Base-by-base conservation (phyloP, 257 asterid species). In the Orobanche coerulescens region DNA sequence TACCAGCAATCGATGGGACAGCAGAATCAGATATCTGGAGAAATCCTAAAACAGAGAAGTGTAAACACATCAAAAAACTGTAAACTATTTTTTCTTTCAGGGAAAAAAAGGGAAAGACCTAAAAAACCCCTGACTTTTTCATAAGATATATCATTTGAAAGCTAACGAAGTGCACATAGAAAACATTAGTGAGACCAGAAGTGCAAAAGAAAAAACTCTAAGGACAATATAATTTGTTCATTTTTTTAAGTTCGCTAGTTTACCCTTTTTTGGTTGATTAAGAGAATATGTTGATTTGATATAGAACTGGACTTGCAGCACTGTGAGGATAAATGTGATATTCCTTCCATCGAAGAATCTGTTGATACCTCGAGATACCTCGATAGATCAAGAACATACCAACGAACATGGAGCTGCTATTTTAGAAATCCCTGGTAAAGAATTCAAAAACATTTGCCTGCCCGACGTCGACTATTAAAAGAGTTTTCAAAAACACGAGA, bases 381-480 rank as follows among this genome's bases (percentile, higher is more conserved):
- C 70, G 57, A 65, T 13, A 59, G 67, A 47, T 66, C 64, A 25
- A 15, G 73, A 30, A 61, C 65, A 62, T 68, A 42, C 25, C 36
- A 55, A 52, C 16, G 79, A 62, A 36, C 1, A 26, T 1, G 72
- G 62, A 64, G 42, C 73, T 11, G 59, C 73, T 53, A 58, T 44
- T 58, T 14, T 71, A 30, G 92, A 79, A 34, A 76, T 81, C 60
- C 88, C 85, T 61, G 84, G 83, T 88, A 68, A 88, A 76, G 68
- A 78, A 81, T 59, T 75, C 73, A 13, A 85, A 65, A 61, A 79
- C 87, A 12, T 70, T 36, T 54, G 93, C 83, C 64, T 81, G 55
- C 78, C 96, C 96, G 25, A 74, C 75, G 13, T 76, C 90, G 11
- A 83, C 96, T 40, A 81, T 88, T 64, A 81, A 67, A 82, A 93